Conservation (phyloP, 164 flowering plant species). For the Euptelea pleiosperma region DNA sequence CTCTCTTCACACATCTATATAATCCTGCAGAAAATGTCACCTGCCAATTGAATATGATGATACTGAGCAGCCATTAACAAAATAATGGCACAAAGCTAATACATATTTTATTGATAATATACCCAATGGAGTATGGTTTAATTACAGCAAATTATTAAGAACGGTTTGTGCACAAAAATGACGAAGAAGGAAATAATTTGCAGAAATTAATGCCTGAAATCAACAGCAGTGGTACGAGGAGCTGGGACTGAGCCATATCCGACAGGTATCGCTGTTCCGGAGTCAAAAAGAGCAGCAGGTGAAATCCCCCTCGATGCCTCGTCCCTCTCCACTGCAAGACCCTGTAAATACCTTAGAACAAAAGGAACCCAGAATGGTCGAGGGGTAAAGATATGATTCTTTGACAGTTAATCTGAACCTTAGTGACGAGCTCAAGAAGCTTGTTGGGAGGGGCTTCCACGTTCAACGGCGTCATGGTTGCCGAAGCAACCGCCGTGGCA, state of each 20-base stretch:
- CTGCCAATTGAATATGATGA: not conserved
- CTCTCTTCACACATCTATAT: not conserved
- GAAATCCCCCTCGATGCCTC: slow-evolving; percentile 47
- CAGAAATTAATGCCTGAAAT: slow-evolving; percentile 49
- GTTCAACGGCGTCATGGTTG: slow-evolving; percentile 81
- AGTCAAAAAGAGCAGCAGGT: slow-evolving; percentile 41
- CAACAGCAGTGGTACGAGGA: slow-evolving; percentile 46
- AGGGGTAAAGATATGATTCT: not conserved
- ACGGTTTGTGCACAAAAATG: too few species aligned
- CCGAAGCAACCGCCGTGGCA: slow-evolving; percentile 77
- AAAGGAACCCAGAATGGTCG: not conserved
- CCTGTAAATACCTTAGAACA: slow-evolving; percentile 58
- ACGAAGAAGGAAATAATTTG: not conserved
- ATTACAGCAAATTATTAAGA: not conserved
- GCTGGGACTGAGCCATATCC: slow-evolving; percentile 58
- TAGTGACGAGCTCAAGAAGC: slow-evolving; percentile 74
- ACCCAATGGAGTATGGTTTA: too few species aligned
- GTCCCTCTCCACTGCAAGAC: slow-evolving; percentile 86
- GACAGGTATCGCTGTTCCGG: slow-evolving; percentile 34
- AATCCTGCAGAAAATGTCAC: not conserved
- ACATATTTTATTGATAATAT: too few species aligned
- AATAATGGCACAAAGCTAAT: not conserved
- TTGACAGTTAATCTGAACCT: slow-evolving; percentile 41
- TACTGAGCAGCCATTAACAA: not conserved
- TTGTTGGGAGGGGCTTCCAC: slow-evolving; percentile 61